Evolutionary conservation across 441 rosid species (phyloP).

Genomic region (Adansonia rubrostipa): DNA sequence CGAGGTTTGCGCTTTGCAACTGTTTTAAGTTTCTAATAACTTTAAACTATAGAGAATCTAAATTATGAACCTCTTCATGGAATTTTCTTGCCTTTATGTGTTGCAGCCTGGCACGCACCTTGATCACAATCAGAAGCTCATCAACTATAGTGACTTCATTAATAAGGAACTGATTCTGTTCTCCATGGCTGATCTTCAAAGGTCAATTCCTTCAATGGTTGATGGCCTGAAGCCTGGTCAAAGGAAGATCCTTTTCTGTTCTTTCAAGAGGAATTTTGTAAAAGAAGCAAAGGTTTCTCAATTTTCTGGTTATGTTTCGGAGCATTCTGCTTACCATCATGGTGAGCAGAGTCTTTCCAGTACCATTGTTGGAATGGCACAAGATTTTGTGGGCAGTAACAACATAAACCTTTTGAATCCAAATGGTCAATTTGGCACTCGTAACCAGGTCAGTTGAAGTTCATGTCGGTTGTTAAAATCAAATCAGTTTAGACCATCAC

Average conservation of each 20-base stretch:
- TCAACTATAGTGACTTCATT: slow-evolving; percentile 87
- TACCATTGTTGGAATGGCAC: slow-evolving; percentile 92
- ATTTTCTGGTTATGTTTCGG: slow-evolving; percentile 85
- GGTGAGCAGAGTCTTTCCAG: slow-evolving; percentile 91
- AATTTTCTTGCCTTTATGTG: slow-evolving; percentile 27
- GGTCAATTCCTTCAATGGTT: slow-evolving; percentile 95
- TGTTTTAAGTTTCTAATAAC: background rate
- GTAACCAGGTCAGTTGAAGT: slow-evolving; percentile 55
- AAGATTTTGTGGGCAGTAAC: slow-evolving; percentile 94
- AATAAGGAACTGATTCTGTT: slow-evolving; percentile 95
- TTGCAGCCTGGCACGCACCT: slow-evolving; percentile 95
- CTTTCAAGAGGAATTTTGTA: slow-evolving; percentile 81
- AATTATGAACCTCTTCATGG: background rate
- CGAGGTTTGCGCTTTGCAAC: slow-evolving; percentile 63
- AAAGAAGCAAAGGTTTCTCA: slow-evolving; percentile 83
- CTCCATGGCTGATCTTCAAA: slow-evolving; percentile 96
- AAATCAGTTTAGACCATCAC: slow-evolving; percentile 7
- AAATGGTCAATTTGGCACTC: slow-evolving; percentile 88
- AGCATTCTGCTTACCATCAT: slow-evolving; percentile 93
- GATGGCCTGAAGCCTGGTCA: slow-evolving; percentile 98
- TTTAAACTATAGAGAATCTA: background rate
- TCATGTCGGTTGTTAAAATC: slow-evolving; percentile 14
- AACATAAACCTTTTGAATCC: slow-evolving; percentile 88
- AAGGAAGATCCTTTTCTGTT: slow-evolving; percentile 85
- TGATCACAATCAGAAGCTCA: slow-evolving; percentile 66